Base-by-base conservation (phyloP, 2,329 filamentous ascomycete genomes). In the Pyrenophora tritici-repentis region DNA sequence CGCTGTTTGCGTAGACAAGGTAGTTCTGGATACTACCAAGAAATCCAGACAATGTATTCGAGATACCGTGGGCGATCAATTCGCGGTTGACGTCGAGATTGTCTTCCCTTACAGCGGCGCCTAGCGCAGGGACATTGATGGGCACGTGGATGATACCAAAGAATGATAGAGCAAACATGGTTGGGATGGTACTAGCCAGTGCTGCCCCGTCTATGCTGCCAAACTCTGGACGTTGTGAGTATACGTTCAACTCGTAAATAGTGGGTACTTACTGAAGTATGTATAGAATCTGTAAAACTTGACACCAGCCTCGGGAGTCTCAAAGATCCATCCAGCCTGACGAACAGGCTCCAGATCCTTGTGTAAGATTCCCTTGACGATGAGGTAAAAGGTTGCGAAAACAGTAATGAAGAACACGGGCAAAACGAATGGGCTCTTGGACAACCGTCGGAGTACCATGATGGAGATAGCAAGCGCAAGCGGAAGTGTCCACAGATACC, bases 261-360 rank as follows among this genome's bases (percentile, higher is more conserved):
- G 4, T 10, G 7, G 4, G n/a, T 20, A 77, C 86, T 81, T 80
- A 93, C 90, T 87, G 75, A 96, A 99, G 40, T 97, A 83, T 0
- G 91, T 95, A 76, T 96, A 99, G 67, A 99, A 99, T 70, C 94
- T 91, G 84, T 94, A 99, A 85, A 95, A 99, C 0, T 94, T 91
- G 63, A 96, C 90, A 10, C 85, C 89, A 8, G 87, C 87, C 38
- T 88, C 87, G 1, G 94, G 93, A 0, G 88, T 88, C 63, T 90
- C 83, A 65, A 99, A 99, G 9, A 97, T 88, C 94, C 94, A 99
- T 14, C 94, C 94, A 41, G 81, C 78, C 8, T 83, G 74, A 45
- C 91, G 86, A 37, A 97, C 76, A 10, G 79, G 79, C 32, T 84
- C 80, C 53, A 91, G 80, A 34, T 88, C 79, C 42, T 96, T 77